Percentiles rank a stretch among this genome's conserved stretches.
These are phyloP conservation scores for Magnolia sinica DNA, from an alignment of 164 flowering plant genomes.

Conservation along the genomic window DNA sequence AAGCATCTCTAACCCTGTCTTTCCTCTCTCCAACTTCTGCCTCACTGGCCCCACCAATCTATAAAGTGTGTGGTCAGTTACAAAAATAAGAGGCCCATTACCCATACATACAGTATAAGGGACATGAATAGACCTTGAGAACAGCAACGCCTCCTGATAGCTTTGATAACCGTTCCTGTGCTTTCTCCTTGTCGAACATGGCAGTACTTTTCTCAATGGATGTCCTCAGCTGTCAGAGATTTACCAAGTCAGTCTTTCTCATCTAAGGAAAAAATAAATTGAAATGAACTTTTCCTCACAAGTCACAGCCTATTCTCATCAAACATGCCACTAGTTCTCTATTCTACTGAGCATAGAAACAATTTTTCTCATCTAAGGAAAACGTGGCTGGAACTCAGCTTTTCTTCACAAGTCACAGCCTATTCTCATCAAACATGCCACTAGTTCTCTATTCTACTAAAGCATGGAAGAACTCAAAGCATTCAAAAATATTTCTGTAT, in stretches of 20 bases:
- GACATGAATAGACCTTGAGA: slow-evolving; percentile 49
- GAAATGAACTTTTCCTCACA: too few species aligned
- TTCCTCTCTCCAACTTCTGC: slow-evolving; percentile 86
- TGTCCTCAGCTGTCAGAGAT: slow-evolving; percentile 48
- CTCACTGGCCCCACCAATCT: slow-evolving; percentile 92
- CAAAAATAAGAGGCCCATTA: not conserved
- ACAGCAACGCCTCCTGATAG: slow-evolving; percentile 89
- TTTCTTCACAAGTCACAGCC: too few species aligned
- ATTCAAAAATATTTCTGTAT: too few species aligned
- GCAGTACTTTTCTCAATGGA: slow-evolving; percentile 60
- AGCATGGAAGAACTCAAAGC: too few species aligned
- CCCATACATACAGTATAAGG: not conserved
- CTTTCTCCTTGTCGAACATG: slow-evolving; percentile 83
- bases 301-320: too few species aligned
- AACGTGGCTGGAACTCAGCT: not conserved
- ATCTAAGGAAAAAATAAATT: not conserved
- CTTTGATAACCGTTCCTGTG: slow-evolving; percentile 76
- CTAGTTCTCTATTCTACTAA: too few species aligned
- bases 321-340: not conserved
- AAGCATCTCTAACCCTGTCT: slow-evolving; percentile 80
- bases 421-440: not conserved
- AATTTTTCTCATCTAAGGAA: not conserved
- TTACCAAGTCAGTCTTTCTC: slow-evolving; percentile 4
- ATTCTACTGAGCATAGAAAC: too few species aligned
- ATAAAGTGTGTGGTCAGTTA: slow-evolving; percentile 9